Base-by-base conservation (phyloP, 2,329 filamentous ascomycete genomes). In the Xylogone sp. region DNA sequence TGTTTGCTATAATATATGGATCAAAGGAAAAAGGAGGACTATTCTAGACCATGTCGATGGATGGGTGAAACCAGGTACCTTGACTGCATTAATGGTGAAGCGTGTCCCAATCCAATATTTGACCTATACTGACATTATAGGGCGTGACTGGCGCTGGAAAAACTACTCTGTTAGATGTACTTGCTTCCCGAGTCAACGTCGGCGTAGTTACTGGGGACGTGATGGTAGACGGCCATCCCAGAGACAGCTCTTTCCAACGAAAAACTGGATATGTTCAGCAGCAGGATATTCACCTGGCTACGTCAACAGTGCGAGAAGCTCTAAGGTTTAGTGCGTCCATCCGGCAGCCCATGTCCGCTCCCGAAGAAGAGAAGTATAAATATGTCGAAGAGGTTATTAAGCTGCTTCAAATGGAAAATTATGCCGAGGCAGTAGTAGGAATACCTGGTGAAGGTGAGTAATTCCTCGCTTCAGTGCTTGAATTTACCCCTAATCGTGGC, bases 121-220 rank as follows among this genome's bases (percentile, higher is more conserved):
- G 5, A 4, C n/a, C 8, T 39, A 18, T 18, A 16, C n/a, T 39
- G 4, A 39, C 10, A 39, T 16, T 39, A 39, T 13, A 39, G 34
- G 34, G 34, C 61, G 70, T 71, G n/a, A 45, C 39, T 29, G 91
- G 91, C 59, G 91, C 91, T 19, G 91, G 91, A 53, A 96, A 96
- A 70, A 96, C 91, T 0, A 95, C 90, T 1, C 79, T 96, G 20
- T 73, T 96, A 34, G 89, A 96, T 69, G 88, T 88, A 39, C 76
- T 96, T 58, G 91, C 91, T 44, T 88, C 88, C 53, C 86, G 91
- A 65, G 87, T 87, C 67, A 90, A 88, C 0, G 92, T 92, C 84
- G 91, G 91, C 69, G 86, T 94, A 13, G 89, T 96, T 46, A 82
- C 81, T 6, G 91, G 91, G 82, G 1, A 49, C 82, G 48, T 87